phyloP scores from a whole-genome alignment of 805 yeast genomes.

The Tetrapisispora phaffii region DNA sequence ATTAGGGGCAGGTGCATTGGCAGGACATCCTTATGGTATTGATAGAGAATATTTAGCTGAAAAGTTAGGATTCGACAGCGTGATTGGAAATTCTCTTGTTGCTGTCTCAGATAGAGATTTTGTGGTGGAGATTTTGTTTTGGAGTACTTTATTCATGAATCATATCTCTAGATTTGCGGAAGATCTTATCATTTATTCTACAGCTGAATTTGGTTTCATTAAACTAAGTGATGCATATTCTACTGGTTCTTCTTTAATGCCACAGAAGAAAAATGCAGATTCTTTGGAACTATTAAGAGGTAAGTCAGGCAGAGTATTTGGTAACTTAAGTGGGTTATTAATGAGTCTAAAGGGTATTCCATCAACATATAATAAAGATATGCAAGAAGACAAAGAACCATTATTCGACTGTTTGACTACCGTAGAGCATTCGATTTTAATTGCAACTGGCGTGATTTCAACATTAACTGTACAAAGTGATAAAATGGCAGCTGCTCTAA shows the following conservation, averaged over 20 bases:
- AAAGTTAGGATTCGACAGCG: conserved; percentile 69
- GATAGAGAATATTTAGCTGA: conserved; percentile 84
- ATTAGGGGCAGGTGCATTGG: conserved; percentile 93
- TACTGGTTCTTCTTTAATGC: conserved; percentile 97
- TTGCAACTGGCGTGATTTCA: conserved; percentile 93
- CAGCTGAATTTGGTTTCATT: conserved; percentile 94
- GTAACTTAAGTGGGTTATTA: conserved; percentile 88
- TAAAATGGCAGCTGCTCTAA: conserved; percentile 77
- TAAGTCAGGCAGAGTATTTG: conserved; percentile 94
- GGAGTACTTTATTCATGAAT: conserved; percentile 92
- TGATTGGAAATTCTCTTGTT: conserved; percentile 90
- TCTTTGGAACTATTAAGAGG: conserved; percentile 92
- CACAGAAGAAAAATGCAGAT: conserved; percentile 98
- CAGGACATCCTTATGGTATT: conserved; percentile 99
- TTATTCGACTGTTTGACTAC: conserved; percentile 83
- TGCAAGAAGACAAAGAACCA: conserved; percentile 99
- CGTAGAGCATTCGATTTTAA: conserved; percentile 85
- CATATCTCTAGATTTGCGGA: conserved; percentile 91
- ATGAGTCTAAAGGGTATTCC: conserved; percentile 97
- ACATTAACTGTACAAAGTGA: conserved; percentile 66
- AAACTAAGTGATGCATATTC: conserved; percentile 95
- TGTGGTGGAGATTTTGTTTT: conserved; percentile 88
- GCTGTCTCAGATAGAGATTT: conserved; percentile 98
- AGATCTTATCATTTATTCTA: conserved; percentile 89
- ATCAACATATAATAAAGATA: conserved; percentile 93